Base-by-base conservation (phyloP, 176 grass and related monocot species). In the Alloteropsis semialata region DNA sequence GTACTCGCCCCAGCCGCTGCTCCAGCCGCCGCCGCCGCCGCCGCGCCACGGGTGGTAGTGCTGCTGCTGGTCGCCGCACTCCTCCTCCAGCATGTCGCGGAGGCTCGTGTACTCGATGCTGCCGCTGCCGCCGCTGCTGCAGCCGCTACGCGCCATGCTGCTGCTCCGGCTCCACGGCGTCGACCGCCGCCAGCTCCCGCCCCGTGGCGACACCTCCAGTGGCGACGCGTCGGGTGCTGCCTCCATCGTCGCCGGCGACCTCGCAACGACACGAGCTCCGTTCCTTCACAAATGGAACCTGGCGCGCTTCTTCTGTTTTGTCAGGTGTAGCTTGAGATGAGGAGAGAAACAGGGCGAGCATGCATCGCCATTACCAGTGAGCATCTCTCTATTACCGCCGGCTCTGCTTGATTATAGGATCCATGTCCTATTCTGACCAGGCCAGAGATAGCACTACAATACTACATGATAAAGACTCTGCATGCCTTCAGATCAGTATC, bases 61-160 rank as follows among this genome's bases (percentile, higher is more conserved):
- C 3, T 44, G 39, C 10, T 29, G 27, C 3, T 29, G 25, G 0
- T 76, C 55, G 3, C 51, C 21, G 10, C 77, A 24, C 5, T 79
- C 80, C n/a, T n/a, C n/a, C 45, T 85, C 82, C 9, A 98, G 41
- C 67, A 95, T 81, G 81, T 97, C 95, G 41, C 91, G 83, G 76
- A 97, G 90, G 74, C 92, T 98, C 33, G 84, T 98, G 90, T 93
- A 98, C 83, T 91, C 84, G 19, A 83, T 68, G 28, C 53, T 80
- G 30, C 29, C 22, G 19, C 48, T 6, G 14, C 37, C 56, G 28
- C 45, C n/a, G 36, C 54, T 5, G 60, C n/a, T 33, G 15, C 70
- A 16, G 41, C 72, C 25, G 59, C 58, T 82, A 69, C 34, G 81
- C 4, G 65, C 24, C 38, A 39, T 78, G 74, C 46, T 90, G 71